Evolutionary conservation across 2,329 filamentous ascomycete species (phyloP).

Genomic region (Westerdykella sp.): DNA sequence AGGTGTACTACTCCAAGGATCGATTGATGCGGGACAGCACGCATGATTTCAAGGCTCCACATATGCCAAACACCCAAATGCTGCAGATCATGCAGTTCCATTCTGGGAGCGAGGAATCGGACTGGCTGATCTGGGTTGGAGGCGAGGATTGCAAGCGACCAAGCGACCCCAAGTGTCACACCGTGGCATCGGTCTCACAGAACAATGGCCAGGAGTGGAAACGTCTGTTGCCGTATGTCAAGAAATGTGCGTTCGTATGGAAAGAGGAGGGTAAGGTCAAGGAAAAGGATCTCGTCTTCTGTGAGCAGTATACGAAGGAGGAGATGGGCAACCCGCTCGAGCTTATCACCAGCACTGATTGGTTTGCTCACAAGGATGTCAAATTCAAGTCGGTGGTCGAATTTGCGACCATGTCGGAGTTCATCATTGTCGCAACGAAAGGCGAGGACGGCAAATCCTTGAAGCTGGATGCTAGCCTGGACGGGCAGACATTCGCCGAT

Average conservation of each 20-base stretch:
- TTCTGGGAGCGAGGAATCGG: conserved; percentile 59
- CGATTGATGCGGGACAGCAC: conserved; percentile 60
- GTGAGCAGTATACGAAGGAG: conserved; percentile 58
- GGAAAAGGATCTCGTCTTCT: conserved; percentile 59
- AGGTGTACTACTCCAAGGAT: conserved; percentile 75
- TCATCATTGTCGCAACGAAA: conserved; percentile 78
- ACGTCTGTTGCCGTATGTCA: conserved; percentile 64
- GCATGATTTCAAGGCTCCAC: conserved; percentile 65
- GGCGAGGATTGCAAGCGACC: conserved; percentile 57
- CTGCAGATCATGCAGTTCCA: conserved; percentile 69
- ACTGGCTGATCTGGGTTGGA: conserved; percentile 91
- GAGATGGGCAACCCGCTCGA: conserved; percentile 58
- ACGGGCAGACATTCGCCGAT: conserved; percentile 74
- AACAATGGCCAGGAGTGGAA: conserved; percentile 76
- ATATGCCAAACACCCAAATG: conserved; percentile 47
- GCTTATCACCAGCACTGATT: conserved; percentile 72
- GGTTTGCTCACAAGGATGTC: conserved; percentile 61
- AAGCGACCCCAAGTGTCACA: conserved; percentile 55
- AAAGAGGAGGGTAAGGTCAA: conserved; percentile 48
- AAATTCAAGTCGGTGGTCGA: conserved; percentile 67
- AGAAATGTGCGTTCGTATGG: conserved; percentile 83
- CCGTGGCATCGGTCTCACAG: conserved; percentile 66
- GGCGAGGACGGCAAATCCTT: conserved; percentile 60
- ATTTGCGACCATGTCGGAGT: conserved; percentile 94
- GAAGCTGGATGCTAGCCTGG: conserved; percentile 74